Percentiles rank a stretch among this genome's conserved stretches.
These are phyloP conservation scores for Veloboletus limbatus DNA, from an alignment of 1,284 basidiomycete genomes.

Conservation along the genomic window DNA sequence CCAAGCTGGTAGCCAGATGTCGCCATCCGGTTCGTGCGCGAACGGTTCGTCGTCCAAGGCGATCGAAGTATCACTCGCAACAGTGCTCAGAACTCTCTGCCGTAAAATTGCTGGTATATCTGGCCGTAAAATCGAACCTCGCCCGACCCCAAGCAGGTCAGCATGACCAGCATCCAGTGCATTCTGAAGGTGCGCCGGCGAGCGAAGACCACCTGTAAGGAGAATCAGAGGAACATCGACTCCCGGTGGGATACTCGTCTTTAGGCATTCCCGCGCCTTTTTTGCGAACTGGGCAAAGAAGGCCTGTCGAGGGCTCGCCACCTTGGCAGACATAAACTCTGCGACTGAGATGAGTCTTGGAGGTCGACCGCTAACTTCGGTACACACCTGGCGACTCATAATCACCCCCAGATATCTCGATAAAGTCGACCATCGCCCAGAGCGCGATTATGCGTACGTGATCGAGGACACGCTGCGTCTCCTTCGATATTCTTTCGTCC, in stretches of 20 bases:
- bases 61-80: constrained; percentile 12
- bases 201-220: constrained; percentile 78
- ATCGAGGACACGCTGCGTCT: constrained; percentile 49
- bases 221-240: constrained; percentile 57
- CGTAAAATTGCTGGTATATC: constrained; percentile 50
- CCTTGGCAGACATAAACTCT: constrained; percentile 43
- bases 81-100: constrained; percentile 12
- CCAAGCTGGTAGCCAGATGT: constrained; percentile 24
- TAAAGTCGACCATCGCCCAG: constrained; percentile 72
- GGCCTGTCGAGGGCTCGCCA: constrained; percentile 45
- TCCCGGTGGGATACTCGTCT: constrained; percentile 32
- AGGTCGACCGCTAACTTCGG: background rate
- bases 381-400: constrained; percentile 74
- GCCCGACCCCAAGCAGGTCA: constrained; percentile 77
- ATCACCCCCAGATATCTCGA: constrained; percentile 86
- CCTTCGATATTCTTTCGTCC: constrained; percentile 25
- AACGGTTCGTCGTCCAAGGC: constrained; percentile 35
- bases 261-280: constrained; percentile 46
- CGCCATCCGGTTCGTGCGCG: constrained; percentile 38
- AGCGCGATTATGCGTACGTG: constrained; percentile 64
- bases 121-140: constrained; percentile 64
- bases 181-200: constrained; percentile 54
- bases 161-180: constrained; percentile 56
- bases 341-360: background rate
- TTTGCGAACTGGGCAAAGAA: constrained; percentile 62